These are phyloP conservation scores for Colletotrichum liriopes DNA, from an alignment of 2,329 filamentous ascomycete species.

Conservation along the genomic window DNA sequence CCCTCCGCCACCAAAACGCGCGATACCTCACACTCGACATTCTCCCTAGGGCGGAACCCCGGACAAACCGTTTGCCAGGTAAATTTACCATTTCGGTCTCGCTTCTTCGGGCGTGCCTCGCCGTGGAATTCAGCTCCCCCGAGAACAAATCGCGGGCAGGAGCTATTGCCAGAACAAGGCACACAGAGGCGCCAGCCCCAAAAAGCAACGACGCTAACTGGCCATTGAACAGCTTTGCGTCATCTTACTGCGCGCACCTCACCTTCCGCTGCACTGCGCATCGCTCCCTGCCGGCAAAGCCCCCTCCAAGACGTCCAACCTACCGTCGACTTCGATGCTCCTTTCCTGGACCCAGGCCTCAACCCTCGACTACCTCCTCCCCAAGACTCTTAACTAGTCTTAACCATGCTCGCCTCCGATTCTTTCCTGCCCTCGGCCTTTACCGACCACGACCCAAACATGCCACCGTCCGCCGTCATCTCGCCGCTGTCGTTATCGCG, in stretches of 20 bases:
- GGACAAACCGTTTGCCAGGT: constrained; percentile 4
- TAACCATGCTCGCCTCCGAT: constrained; percentile 60
- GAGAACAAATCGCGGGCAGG: background rate
- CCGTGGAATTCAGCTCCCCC: constrained; percentile 11
- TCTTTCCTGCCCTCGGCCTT: constrained; percentile 60
- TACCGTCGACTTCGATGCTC: constrained; percentile 31
- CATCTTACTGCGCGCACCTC: constrained; percentile 28
- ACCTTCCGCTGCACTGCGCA: constrained; percentile 9
- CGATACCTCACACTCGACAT: constrained; percentile 18
- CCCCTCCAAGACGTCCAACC: constrained; percentile 27
- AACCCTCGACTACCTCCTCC: constrained; percentile 20
- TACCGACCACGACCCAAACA: constrained; percentile 52
- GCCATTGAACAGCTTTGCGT: constrained; percentile 39
- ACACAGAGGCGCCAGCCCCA: constrained; percentile 15
- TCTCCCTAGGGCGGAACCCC: background rate
- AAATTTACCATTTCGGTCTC: background rate
- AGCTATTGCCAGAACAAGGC: constrained; percentile 15
- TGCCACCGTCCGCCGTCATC: constrained; percentile 54
- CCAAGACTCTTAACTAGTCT: constrained; percentile 42
- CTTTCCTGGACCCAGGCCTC: constrained; percentile 11
- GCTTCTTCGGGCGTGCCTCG: constrained; percentile 7
- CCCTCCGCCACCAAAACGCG: constrained; percentile 26
- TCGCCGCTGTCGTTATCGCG: constrained; percentile 57
- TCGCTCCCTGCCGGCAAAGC: constrained; percentile 21
- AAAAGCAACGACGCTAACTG: constrained; percentile 37